phyloP scores from a whole-genome alignment of 164 flowering plant genomes.

The Umbilicus rupestris region DNA sequence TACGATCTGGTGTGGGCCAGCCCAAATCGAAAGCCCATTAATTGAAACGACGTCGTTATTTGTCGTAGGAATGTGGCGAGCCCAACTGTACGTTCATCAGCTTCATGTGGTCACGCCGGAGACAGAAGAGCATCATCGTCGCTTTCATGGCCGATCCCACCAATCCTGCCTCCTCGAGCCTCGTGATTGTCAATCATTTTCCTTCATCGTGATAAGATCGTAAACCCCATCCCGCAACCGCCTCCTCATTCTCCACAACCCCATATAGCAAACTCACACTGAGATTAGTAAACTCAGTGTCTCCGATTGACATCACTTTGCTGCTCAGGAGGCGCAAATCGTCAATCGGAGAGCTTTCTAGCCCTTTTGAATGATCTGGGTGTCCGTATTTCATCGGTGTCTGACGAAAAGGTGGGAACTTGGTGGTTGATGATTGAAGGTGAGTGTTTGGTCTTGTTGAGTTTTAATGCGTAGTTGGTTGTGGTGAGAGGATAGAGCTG shows the following conservation, averaged over 20 bases:
- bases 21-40: neutral
- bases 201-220: neutral
- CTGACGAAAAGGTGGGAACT: neutral
- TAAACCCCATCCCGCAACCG: neutral
- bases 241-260: too few species aligned
- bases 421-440: neutral
- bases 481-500: neutral
- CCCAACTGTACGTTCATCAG: neutral
- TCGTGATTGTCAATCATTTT: neutral
- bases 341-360: neutral
- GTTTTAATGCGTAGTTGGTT: neutral
- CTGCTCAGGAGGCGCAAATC: neutral
- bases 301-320: neutral
- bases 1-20: neutral
- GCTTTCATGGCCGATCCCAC: constrained; percentile 5
- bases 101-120: constrained; percentile 1
- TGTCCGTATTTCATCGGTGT: neutral
- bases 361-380: neutral
- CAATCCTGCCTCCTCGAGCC: neutral
- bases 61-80: neutral
- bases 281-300: neutral
- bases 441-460: neutral
- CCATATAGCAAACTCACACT: neutral
- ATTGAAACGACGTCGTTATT: too few species aligned
- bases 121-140: neutral